Base-by-base conservation (phyloP, 129 eudicot species). In the Flaveria robusta region DNA sequence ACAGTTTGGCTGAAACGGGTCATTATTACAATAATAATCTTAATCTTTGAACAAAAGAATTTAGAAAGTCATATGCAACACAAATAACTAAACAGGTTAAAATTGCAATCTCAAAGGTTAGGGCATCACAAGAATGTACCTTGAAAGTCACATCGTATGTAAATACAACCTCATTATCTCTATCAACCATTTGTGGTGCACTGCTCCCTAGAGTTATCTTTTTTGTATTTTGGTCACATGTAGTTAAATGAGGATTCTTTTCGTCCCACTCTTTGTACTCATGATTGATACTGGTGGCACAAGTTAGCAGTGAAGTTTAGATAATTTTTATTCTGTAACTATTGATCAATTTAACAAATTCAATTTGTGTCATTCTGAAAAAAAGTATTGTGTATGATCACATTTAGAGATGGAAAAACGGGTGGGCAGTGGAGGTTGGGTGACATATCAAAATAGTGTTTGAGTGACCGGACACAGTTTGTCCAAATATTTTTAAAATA, bases 221-320 rank as follows among this genome's bases (percentile, higher is more conserved):
- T 77, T 86, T 86, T 60, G 97, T 85, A 54, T 80, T 82, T 73
- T 80, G 78, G 75, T 90, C 87, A 82, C 97, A 92, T 54, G 96
- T 92, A 22, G 86, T 64, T 81, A 86, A 66, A 68, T 86, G 91
- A 19, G 89, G 89, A 42, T 87, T 87, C 77, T 87, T 82, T 2
- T 88, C 95, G 72, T 84, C 87, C 96, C 93, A 87, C n/a, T 84
- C 92, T 83, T 83, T 83, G 92, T 82, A 88, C 85, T 92, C 98
- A 45, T 92, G 98, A 52, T 79, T 86, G 26, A 92, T 85, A 75
- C 98, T 92, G 84, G 79, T 58, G 66, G 29, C 60, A 66, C 41
- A 76, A 34, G 66, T 74, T 24, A 64, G 45, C 52, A 74, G 58
- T 29, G 22, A 74, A 23, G 58, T 59, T 72, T 22, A 42, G 78